Percentiles rank a stretch among this genome's conserved stretches.
phyloP scores from a whole-genome alignment of 208 protist genomes.

The Crithidia expoeki region DNA sequence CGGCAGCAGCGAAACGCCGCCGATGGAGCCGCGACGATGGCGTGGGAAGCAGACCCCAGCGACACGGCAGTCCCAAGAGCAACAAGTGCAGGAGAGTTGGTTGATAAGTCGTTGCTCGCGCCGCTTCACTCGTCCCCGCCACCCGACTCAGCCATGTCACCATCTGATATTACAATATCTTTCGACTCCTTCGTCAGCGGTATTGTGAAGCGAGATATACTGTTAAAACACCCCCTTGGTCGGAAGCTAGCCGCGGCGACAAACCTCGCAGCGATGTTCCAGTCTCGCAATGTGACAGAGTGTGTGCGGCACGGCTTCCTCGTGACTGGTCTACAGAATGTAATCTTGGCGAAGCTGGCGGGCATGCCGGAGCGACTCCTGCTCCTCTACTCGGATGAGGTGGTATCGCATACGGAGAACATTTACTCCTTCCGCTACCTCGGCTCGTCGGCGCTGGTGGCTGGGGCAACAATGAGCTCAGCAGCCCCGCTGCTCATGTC shows the following conservation, averaged over 20 bases:
- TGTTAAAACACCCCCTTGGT: slow-evolving; percentile 84
- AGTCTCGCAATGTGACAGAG: slow-evolving; percentile 77
- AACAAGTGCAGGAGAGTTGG: too few relatives aligned
- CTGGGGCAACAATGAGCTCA: slow-evolving; percentile 47
- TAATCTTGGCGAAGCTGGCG: slow-evolving; percentile 66
- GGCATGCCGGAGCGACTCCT: slow-evolving; percentile 59
- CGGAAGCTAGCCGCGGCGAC: slow-evolving; percentile 77
- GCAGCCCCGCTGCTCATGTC: slow-evolving; percentile 39
- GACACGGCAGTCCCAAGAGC: background rate
- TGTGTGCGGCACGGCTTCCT: slow-evolving; percentile 85
- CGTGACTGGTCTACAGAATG: slow-evolving; percentile 67
- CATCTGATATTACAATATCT: slow-evolving; percentile 50
- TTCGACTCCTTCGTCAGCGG: slow-evolving; percentile 88
- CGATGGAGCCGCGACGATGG: background rate
- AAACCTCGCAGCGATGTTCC: slow-evolving; percentile 77
- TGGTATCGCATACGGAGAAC: slow-evolving; percentile 69
- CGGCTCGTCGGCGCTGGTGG: slow-evolving; percentile 50
- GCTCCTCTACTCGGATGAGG: slow-evolving; percentile 72
- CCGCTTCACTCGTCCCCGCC: background rate
- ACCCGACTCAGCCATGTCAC: slow-evolving; percentile 14
- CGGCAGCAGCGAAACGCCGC: background rate
- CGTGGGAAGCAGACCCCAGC: too few relatives aligned
- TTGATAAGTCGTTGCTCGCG: background rate
- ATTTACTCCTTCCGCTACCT: slow-evolving; percentile 89
- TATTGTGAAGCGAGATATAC: slow-evolving; percentile 77